Evolutionary conservation across 2,329 filamentous ascomycete genomes (phyloP).

Genomic region (Colletotrichum cordylinicola): DNA sequence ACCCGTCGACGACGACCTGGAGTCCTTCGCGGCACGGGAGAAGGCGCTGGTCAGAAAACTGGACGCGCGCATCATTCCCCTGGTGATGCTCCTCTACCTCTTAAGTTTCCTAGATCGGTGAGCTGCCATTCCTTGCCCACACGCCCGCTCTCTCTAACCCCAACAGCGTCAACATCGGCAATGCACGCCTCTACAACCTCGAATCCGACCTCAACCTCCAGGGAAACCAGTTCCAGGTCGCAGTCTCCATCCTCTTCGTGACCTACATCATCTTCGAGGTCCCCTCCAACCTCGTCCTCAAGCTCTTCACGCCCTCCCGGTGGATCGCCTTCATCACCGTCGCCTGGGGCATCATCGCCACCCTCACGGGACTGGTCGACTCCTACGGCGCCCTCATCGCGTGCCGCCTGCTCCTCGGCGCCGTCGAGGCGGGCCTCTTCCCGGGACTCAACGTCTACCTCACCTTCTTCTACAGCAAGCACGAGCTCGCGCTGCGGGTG

Average conservation of each 20-base stretch:
- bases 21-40: conserved; percentile 39
- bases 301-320: conserved; percentile 65
- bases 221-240: conserved; percentile 74
- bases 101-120: conserved; percentile 78
- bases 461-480: conserved; percentile 78
- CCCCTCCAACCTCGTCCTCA: conserved; percentile 69
- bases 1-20: conserved; percentile 2
- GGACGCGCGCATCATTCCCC: conserved; percentile 67
- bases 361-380: conserved; percentile 70
- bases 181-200: conserved; percentile 70
- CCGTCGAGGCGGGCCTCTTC: conserved; percentile 73
- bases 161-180: conserved; percentile 53
- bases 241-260: conserved; percentile 71
- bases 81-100: conserved; percentile 74
- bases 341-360: conserved; percentile 73
- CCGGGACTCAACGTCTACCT: conserved; percentile 73
- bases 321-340: conserved; percentile 71
- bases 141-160: background rate
- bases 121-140: conserved; percentile 28
- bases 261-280: conserved; percentile 69
- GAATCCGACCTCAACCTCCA: conserved; percentile 67
- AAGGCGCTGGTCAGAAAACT: conserved; percentile 67
- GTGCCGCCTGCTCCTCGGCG: conserved; percentile 71
- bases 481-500: conserved; percentile 74
- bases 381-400: conserved; percentile 71